Evolutionary conservation across 495 filamentous ascomycete species (phyloP).

Genomic region (Cercophora newfieldiana): DNA sequence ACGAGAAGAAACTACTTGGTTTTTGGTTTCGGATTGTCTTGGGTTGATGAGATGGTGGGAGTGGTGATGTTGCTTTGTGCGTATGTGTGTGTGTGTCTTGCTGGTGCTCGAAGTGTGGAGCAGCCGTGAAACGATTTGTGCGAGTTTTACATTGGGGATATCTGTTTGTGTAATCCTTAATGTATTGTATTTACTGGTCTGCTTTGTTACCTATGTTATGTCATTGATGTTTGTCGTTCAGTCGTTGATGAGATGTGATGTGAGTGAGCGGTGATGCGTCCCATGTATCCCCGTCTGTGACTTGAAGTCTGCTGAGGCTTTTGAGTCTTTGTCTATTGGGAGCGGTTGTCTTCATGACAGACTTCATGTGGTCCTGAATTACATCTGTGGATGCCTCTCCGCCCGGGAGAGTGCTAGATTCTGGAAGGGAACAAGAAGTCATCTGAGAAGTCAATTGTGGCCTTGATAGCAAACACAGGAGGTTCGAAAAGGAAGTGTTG

Average conservation of each 20-base stretch:
- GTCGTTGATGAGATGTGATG: not conserved
- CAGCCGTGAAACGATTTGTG: not conserved
- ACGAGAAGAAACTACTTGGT: not conserved
- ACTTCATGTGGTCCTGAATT: too few species aligned
- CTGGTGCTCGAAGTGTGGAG: not conserved
- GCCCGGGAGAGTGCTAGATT: too few species aligned
- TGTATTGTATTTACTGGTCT: not conserved
- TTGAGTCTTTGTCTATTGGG: too few species aligned
- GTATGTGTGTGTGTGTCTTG: too few species aligned
- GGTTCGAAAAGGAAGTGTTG: too few species aligned
- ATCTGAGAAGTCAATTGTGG: too few species aligned
- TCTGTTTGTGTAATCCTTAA: not conserved
- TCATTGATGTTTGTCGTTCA: not conserved
- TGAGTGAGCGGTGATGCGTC: not conserved
- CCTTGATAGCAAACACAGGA: too few species aligned
- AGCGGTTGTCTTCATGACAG: too few species aligned
- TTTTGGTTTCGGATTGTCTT: not conserved
- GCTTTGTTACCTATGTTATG: not conserved
- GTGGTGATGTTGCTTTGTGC: not conserved
- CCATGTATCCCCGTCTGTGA: too few species aligned
- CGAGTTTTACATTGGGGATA: not conserved
- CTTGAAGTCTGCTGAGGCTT: too few species aligned
- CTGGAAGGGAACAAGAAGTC: too few species aligned
- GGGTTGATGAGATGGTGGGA: not conserved
- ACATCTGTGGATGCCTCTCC: too few species aligned